Evolutionary conservation across 2,329 filamentous ascomycete genomes (phyloP), one percentile per base, ranked within the genome.

Genomic region (Paecilomyces sp.): DNA sequence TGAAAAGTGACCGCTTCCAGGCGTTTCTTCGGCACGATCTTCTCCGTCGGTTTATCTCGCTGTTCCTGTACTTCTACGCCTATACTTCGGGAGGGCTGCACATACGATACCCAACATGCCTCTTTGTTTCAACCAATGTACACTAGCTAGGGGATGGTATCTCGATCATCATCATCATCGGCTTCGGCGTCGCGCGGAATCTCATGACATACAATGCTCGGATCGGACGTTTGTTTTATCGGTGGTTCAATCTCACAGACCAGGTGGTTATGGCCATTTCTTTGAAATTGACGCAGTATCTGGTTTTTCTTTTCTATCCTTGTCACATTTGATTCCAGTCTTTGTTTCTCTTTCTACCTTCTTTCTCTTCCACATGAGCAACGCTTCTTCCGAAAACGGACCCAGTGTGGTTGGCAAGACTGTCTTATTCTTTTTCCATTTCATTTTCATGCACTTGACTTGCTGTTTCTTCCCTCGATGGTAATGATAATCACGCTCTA

Each of bases 1-100:
- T 18, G 80, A 82, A 63, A 78, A 78, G 66, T 79, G 70, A 74
- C 47, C 13, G 5, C 31, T 25, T 34, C 28, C 31, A 33, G 31
- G 31, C 31, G 31, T 12, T 33, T 56, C 15, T 50, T 28, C 24
- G 18, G 7, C 55, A 36, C 13, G 31, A 15, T 36, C 24, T 57
- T 22, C 31, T 28, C 24, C n/a, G 5, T 22, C 24, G 8, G 18
- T 31, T 31, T n/a, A 22, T 28, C 30, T 22, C n/a, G 31, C 54
- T 31, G 31, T 55, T 36, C 15, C 13, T 30, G 24, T 25, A 53
- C 51, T 53, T 25, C 51, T 53, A 30, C 51, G 51, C 51, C 41
- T 47, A 22, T 47, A 18, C n/a, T 47, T 47, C 41, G 41, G 18
- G 28, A 6, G 53, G 28, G 28, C 18, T 54, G 25, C 25, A 59